Evolutionary conservation across 345 rosid species (phyloP), one percentile per base, ranked within the genome.

Genomic region (Ailanthus altissimus): DNA sequence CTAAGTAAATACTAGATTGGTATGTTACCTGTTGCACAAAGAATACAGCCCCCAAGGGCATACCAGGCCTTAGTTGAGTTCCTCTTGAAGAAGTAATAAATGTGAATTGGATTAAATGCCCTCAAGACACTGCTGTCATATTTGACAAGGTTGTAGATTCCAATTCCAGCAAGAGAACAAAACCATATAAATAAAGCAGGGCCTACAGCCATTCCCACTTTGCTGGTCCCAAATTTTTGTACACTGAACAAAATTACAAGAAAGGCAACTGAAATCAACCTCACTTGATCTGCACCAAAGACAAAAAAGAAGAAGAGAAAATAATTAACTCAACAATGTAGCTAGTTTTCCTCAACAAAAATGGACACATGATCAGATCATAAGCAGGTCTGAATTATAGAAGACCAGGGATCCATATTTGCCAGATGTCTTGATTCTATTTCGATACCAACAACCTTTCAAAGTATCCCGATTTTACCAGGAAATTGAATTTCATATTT

Each of bases 221-320:
- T 96, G 88, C 99, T 96, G 71, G 99, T 93, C 82, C 99, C 99
- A 85, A 83, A 93, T 90, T 92, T 93, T 87, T 96, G 99, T 81
- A 96, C 88, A 84, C 98, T 92, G 84, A 96, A 96, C 84, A 96
- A 84, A 79, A 92, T 89, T 83, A 96, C 89, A 80, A 96, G 89
- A 84, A 87, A 91, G 80, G 97, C 95, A 89, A 90, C 91, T 25
- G 98, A 89, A 81, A 96, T 93, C 94, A 91, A 88, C 93, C 81
- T 84, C 89, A 92, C 99, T 85, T 96, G 82, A 75, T 86, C 99
- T 96, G 97, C 92, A 90, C 65, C 82, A 80, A 66, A 75, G 72
- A 72, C 73, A 70, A 79, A 51, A 36, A 59, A n/a, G n/a, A 82
- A 77, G 68, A 74, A 78, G 25, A 69, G 46, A 78, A 80, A 40